phyloP scores from a whole-genome alignment of 768 basidiomycete genomes.

The Strobilomyces echinocephalus region DNA sequence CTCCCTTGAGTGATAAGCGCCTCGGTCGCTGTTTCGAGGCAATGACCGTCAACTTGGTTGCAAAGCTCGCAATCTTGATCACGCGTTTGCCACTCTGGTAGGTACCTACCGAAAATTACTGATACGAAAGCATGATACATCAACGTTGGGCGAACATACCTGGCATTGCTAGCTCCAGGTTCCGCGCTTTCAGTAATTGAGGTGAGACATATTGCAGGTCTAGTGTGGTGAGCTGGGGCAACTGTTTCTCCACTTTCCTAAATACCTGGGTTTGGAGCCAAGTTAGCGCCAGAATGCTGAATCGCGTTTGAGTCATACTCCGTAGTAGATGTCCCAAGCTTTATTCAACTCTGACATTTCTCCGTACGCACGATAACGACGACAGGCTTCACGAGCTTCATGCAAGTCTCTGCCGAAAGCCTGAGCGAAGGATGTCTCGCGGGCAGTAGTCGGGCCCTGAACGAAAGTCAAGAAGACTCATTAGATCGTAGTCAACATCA shows the following conservation, averaged over 20 bases:
- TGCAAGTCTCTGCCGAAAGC: slow-evolving; percentile 88
- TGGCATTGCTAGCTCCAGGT: slow-evolving; percentile 93
- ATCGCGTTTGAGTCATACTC: slow-evolving; percentile 43
- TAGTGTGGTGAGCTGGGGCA: slow-evolving; percentile 81
- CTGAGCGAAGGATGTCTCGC: slow-evolving; percentile 93
- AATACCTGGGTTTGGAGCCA: slow-evolving; percentile 59
- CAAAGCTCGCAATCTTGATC: slow-evolving; percentile 78
- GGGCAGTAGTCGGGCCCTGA: slow-evolving; percentile 88
- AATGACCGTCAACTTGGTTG: slow-evolving; percentile 88
- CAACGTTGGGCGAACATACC: slow-evolving; percentile 41
- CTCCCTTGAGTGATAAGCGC: slow-evolving; percentile 79
- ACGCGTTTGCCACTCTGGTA: slow-evolving; percentile 86
- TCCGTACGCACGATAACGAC: slow-evolving; percentile 78
- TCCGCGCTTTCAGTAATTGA: slow-evolving; percentile 77
- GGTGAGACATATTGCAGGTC: slow-evolving; percentile 98
- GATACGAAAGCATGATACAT: not conserved
- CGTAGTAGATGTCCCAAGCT: slow-evolving; percentile 99
- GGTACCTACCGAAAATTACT: slow-evolving; percentile 51
- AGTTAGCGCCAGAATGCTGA: not conserved
- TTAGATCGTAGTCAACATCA: not conserved
- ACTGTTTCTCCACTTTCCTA: slow-evolving; percentile 91
- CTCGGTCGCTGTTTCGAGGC: slow-evolving; percentile 96
- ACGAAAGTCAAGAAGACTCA: not conserved
- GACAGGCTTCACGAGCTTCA: slow-evolving; percentile 88
- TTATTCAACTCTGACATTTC: slow-evolving; percentile 89